Evolutionary conservation across 73 alveolate genomes (phyloP).

Genomic region (Paramecium caudatum): DNA sequence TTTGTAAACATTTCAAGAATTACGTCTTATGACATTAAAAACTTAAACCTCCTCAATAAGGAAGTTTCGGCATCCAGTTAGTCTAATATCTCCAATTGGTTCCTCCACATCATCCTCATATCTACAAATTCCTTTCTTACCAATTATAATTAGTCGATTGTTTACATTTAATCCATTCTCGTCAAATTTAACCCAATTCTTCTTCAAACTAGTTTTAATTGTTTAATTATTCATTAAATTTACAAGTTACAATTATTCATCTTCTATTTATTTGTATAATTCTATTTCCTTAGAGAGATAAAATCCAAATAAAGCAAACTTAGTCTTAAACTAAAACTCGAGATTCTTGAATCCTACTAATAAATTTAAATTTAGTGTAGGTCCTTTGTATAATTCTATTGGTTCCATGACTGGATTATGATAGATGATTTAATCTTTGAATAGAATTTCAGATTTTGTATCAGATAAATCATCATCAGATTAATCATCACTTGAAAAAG

Average conservation of each 20-base stretch:
- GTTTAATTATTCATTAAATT: not conserved
- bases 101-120: slow-evolving; percentile 26
- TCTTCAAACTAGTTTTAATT: not conserved
- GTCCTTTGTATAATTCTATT: not conserved
- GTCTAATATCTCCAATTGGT: not conserved
- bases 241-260: not conserved
- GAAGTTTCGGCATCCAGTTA: slow-evolving; percentile 19
- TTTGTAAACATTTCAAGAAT: too few species aligned
- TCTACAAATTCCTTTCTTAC: slow-evolving; percentile 4
- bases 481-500: not conserved
- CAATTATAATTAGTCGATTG: not conserved
- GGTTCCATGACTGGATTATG: not conserved
- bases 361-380: not conserved
- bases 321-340: not conserved
- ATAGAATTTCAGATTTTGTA: not conserved
- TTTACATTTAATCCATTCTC: slow-evolving; percentile 14
- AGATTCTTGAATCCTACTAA: slow-evolving; percentile 11
- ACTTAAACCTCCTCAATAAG: not conserved
- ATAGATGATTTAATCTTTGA: not conserved
- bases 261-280: not conserved
- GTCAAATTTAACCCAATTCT: slow-evolving; percentile 8
- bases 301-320: not conserved
- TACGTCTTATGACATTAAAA: too few species aligned
- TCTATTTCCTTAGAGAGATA: not conserved
- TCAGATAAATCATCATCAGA: slow-evolving; percentile 39